Base-by-base conservation (phyloP, 192 early-diverging fungal species). In the Dispira parvispora region DNA sequence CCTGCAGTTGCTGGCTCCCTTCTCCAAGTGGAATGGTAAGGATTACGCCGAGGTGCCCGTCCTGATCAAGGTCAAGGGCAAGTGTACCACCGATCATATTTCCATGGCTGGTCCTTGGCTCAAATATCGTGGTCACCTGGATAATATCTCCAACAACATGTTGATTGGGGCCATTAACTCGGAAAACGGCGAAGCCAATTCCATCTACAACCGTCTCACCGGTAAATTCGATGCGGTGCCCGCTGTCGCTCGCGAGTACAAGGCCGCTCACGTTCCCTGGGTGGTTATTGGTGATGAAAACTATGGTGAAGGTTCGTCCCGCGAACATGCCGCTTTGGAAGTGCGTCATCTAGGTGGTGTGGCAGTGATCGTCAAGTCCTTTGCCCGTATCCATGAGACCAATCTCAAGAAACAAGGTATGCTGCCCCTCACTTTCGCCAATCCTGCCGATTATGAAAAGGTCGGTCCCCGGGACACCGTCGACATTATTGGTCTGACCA, bases 401-500 rank as follows among this genome's bases (percentile, higher is more conserved):
- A 98, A 98, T 82, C 83, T 96, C 64, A 98, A 98, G 86, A 98
- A 98, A 84, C 96, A 98, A 77, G 96, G 96, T 69, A 81, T 98
- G 61, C 80, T 98, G 64, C 96, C 96, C 44, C 78, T 98, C 68
- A 95, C 92, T 56, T 98, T 98, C 68, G 78, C 85, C 74, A 81
- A 98, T 80, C 81, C 90, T 62, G 82, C 80, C 63, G 96, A 98
- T 75, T 98, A 98, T 69, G 91, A 94, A 65, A 87, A 82, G 80
- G 82, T 98, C 66, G 77, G 77, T 62, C 87, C 92, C 61, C 68
- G 70, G 20, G 96, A 97, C 76, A 88, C 84, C 70, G 81, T 97
- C 63, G 84, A 84, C 45, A 88, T 97, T 71, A 64, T 90, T 63
- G 96, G 96, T 64, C 81, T 99, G 56, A 82, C 79, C 64, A 71